phyloP scores from a whole-genome alignment of 257 asterid species.

The Phtheirospermum japonicum region DNA sequence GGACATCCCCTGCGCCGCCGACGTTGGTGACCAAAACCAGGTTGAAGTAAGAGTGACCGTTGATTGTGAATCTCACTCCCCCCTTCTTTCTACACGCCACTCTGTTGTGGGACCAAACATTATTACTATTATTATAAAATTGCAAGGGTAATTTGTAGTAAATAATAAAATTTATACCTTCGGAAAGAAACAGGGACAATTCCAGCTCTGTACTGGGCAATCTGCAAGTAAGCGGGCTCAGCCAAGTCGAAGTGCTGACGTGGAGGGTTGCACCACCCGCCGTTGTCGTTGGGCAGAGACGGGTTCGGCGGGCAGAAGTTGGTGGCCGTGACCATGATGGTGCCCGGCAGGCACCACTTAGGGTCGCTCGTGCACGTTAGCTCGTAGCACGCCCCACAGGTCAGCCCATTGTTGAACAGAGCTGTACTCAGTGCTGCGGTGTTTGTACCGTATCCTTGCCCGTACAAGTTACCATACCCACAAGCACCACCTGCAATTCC shows the following conservation, averaged over 20 bases:
- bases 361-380: slow-evolving; percentile 53
- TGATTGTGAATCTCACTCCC: slow-evolving; percentile 77
- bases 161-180: no score
- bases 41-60: slow-evolving; percentile 91
- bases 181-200: slow-evolving; percentile 76
- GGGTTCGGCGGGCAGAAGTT: slow-evolving; percentile 96
- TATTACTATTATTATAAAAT: no score
- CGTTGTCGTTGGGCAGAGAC: slow-evolving; percentile 60
- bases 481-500: slow-evolving; percentile 80
- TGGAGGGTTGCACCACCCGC: slow-evolving; percentile 98
- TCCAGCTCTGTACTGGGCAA: slow-evolving; percentile 78
- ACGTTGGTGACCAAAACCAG: slow-evolving; percentile 77
- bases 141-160: no score
- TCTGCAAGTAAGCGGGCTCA: slow-evolving; percentile 77
- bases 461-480: slow-evolving; percentile 86
- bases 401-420: slow-evolving; percentile 79
- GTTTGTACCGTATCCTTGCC: slow-evolving; percentile 79
- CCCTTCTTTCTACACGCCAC: slow-evolving; percentile 80
- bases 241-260: slow-evolving; percentile 90
- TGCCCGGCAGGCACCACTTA: slow-evolving; percentile 61
- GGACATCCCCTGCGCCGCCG: slow-evolving; percentile 90
- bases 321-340: slow-evolving; percentile 78
- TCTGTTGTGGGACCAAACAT: no score
- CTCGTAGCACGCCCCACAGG: slow-evolving; percentile 81
- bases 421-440: slow-evolving; percentile 94